Base-by-base conservation (phyloP, 345 rosid species). In the Hibiscus syriacus region DNA sequence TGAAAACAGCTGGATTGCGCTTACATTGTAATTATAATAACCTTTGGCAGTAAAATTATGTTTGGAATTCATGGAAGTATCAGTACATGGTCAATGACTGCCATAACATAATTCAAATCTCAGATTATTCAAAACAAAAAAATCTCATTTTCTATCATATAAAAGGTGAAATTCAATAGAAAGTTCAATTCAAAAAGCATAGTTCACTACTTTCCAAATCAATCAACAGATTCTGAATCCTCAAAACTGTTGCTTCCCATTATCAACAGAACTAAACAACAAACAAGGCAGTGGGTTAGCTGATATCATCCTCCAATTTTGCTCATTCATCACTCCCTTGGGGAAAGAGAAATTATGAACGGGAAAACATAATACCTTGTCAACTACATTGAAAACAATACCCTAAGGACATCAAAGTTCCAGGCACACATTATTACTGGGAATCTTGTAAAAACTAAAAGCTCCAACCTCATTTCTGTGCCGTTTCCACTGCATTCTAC, bases 401-500 rank as follows among this genome's bases (percentile, higher is more conserved):
- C 46, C 57, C 39, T 7, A 13, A n/a, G 22, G 23, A 19, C 46
- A 58, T 57, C 43, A 45, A 45, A 45, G 49, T 14, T 45, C 22
- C 48, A 20, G 55, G 32, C 57, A 69, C 66, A 58, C 58, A 46
- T 45, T 57, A 69, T 69, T 69, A 27, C 29, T 49, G 36, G 26
- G 41, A 39, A 45, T 32, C 11, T 17, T 45, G 16, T 6, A 14
- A 45, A 36, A 36, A 36, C 10, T 36, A 60, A 20, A 60, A 38
- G 65, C 48, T 5, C 29, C 29, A 60, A 38, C 65, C 29, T 36
- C 29, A 38, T 38, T 36, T 10, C 27, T 20, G 14, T 36, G 48
- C 48, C 1, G 29, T 38, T 60, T 75, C 89, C 55, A 74, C 72
- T 67, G 69, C 5, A 29, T 74, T 77, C 88, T 84, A 88, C 39